Base-by-base conservation (phyloP, 1,139 yeast species). In the Blastobotrys petasosporus region DNA sequence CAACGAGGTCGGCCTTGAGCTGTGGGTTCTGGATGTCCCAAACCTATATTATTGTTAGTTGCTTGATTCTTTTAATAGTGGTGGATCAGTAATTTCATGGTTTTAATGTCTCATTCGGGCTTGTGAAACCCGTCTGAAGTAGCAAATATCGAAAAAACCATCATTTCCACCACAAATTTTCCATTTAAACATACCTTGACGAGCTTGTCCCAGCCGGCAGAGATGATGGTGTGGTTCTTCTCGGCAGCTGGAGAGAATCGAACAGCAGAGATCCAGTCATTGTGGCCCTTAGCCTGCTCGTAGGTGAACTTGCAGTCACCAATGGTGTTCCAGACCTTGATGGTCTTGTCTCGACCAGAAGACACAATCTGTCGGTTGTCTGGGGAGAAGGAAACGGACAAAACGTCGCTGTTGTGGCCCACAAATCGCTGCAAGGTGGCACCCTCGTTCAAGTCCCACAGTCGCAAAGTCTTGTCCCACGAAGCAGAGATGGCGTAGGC, bases 201-300 rank as follows among this genome's bases (percentile, higher is more conserved):
- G 65, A 92, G 77, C 80, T 92, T 92, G 76, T 92, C 99, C 94
- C 96, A 88, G 70, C 97, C 95, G 68, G 97, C 97, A 65, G 98
- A 90, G 77, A 92, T 85, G 68, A 90, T 85, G 65, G 87, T 79
- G 62, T 85, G 74, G 57, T 71, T 68, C 64, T 75, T 75, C 41
- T 55, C 57, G 43, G 65, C 62, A 69, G 84, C 81, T 66, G 96
- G 95, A 63, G 87, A 82, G 80, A 88, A 85, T 82, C 96, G 86
- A 67, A 90, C 98, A 65, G 95, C 81, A 58, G 97, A 86, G 67
- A 90, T 97, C 99, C 99, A 92, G 87, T 92, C 99, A 70, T 80
- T 70, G 94, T 92, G 98, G 65, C 95, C 94, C 64, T 78, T 72
- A 60, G 68, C 65, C 52, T 58, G 60, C 51, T 62, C 65, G 75